These are phyloP conservation scores for Fabrea salina DNA, from an alignment of 169 alveolate genomes.

Conservation along the genomic window DNA sequence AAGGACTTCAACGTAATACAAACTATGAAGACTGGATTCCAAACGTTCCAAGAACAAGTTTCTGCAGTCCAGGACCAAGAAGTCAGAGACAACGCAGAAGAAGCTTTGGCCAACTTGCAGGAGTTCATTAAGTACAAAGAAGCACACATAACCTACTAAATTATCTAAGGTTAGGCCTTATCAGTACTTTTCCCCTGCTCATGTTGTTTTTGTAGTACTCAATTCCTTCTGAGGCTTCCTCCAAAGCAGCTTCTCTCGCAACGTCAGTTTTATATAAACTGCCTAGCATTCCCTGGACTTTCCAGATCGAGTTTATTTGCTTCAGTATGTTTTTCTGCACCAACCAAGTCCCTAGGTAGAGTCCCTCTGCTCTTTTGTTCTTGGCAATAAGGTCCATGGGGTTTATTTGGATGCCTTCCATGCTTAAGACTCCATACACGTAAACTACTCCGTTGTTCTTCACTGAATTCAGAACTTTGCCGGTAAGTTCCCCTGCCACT, in stretches of 20 bases:
- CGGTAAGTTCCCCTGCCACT: slow-evolving; percentile 15
- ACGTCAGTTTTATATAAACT: not conserved
- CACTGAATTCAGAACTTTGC: not conserved
- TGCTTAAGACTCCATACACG: slow-evolving; percentile 24
- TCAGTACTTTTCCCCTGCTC: slow-evolving; percentile 14
- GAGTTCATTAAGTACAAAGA: slow-evolving; percentile 20
- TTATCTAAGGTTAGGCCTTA: not conserved
- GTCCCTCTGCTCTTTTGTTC: not conserved
- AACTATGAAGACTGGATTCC: not conserved
- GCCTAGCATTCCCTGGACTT: not conserved
- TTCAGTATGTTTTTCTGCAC: not conserved
- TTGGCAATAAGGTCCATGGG: not conserved
- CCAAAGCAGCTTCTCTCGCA: not conserved
- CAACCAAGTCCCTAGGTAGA: slow-evolving; percentile 9
- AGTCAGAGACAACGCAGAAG: not conserved
- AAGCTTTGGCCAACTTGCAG: slow-evolving; percentile 12
- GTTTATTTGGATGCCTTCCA: not conserved
- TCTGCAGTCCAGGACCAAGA: not conserved
- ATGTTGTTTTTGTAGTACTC: slow-evolving; percentile 5
- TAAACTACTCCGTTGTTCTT: not conserved
- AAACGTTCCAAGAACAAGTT: not conserved
- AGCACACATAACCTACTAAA: not conserved
- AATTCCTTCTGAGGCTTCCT: not conserved
- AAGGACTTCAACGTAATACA: not conserved
- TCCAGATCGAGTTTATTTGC: not conserved